Conservation (phyloP, 2,329 filamentous ascomycete genomes). For the Calycina herbarum region DNA sequence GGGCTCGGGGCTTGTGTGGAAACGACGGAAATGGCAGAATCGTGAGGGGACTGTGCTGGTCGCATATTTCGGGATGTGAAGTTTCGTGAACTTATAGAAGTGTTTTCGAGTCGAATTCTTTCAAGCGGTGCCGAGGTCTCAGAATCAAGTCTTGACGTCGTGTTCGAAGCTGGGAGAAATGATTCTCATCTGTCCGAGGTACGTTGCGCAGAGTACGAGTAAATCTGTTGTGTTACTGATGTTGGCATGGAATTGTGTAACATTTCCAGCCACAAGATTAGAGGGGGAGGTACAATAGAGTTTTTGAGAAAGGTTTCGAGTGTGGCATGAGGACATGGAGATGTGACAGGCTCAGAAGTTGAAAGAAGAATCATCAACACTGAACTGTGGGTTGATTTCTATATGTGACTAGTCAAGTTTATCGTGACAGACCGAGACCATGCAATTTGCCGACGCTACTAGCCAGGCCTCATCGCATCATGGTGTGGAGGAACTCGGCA, state of each 20-base stretch:
- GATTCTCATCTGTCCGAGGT: slow-evolving; percentile 5
- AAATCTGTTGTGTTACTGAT: neutral
- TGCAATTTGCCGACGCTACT: neutral
- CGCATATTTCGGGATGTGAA: slow-evolving; percentile 1
- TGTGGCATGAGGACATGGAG: neutral
- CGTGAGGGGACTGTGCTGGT: slow-evolving; percentile 15
- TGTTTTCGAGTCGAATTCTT: neutral
- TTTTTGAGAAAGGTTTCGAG: neutral
- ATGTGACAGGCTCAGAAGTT: neutral
- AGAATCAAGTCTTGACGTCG: neutral
- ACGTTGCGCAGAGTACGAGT: neutral
- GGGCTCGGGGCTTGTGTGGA: slow-evolving; percentile 5
- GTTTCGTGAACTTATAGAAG: neutral
- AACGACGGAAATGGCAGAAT: slow-evolving; percentile 26
- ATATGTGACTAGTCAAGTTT: neutral
- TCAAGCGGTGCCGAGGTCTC: neutral
- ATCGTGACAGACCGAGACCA: neutral
- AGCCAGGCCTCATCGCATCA: neutral
- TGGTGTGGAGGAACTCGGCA: neutral
- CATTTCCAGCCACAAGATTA: neutral
- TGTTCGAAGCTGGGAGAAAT: slow-evolving; percentile 1
- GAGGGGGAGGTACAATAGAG: neutral
- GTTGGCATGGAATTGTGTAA: neutral
- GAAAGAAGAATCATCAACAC: neutral
- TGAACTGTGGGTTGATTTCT: neutral